phyloP scores from a whole-genome alignment of 345 rosid genomes.

The Populus deltoides region DNA sequence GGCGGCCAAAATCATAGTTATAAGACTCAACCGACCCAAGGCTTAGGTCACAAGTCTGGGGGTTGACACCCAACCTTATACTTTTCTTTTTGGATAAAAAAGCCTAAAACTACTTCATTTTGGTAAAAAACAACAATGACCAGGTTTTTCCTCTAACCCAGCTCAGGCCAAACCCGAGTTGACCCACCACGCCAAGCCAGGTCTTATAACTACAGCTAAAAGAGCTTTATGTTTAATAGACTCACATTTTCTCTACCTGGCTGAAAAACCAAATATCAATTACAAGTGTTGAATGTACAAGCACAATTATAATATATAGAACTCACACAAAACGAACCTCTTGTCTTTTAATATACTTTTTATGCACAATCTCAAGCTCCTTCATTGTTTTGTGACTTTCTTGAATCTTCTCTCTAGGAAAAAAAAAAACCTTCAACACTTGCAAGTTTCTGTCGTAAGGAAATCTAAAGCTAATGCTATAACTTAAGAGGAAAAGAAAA shows the following conservation, averaged over 20 bases:
- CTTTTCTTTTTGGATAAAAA: too few relatives aligned
- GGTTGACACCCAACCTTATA: too few relatives aligned
- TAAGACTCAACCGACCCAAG: too few relatives aligned
- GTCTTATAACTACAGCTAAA: too few relatives aligned
- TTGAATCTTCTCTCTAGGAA: conserved; percentile 70
- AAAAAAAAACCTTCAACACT: neutral
- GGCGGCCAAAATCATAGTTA: neutral
- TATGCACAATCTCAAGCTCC: conserved; percentile 76
- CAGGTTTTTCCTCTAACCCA: too few relatives aligned
- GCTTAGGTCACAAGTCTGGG: too few relatives aligned
- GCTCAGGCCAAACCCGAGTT: too few relatives aligned
- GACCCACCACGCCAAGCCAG: too few relatives aligned
- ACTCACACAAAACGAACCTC: conserved; percentile 55
- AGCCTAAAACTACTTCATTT: too few relatives aligned
- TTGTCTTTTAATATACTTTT: conserved; percentile 62
- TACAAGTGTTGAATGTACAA: neutral
- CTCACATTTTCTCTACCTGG: neutral
- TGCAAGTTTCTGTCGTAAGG: neutral
- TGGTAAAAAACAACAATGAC: too few relatives aligned
- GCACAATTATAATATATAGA: conserved; percentile 11
- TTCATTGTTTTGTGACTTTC: conserved; percentile 57
- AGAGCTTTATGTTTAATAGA: neutral
- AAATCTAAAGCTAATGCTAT: neutral
- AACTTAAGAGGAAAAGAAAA: conserved; percentile 3
- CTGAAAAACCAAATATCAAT: neutral